These are phyloP conservation scores for Pulveroboletus ravenelii DNA, from an alignment of 768 basidiomycete species.

Conservation along the genomic window DNA sequence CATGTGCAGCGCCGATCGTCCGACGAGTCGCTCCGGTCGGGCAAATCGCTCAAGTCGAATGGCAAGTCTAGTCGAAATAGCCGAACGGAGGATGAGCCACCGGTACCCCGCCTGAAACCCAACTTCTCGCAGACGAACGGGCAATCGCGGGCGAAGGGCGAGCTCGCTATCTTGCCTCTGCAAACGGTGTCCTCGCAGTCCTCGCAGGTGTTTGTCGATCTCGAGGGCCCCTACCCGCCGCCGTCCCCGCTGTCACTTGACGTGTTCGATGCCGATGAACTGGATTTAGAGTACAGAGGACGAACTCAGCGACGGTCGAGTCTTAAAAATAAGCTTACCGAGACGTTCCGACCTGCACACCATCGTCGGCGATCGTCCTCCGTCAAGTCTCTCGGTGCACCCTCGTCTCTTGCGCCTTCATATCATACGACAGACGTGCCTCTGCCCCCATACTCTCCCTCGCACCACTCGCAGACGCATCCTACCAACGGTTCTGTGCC, in stretches of 20 bases:
- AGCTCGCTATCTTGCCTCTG: conserved; percentile 35
- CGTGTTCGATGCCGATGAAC: conserved; percentile 23
- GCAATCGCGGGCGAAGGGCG: conserved; percentile 46
- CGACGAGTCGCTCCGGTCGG: conserved; percentile 39
- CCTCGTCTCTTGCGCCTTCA: conserved; percentile 23
- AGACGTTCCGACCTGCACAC: conserved; percentile 29
- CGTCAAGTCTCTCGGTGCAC: conserved; percentile 31
- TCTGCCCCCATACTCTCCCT: conserved; percentile 22
- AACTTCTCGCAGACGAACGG: conserved; percentile 19
- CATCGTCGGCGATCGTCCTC: conserved; percentile 32
- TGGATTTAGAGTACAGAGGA: conserved; percentile 24
- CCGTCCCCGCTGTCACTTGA: conserved; percentile 23
- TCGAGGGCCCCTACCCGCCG: conserved; percentile 24
- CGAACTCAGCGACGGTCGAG: conserved; percentile 28
- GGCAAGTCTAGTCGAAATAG: conserved; percentile 30
- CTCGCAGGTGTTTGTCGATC: conserved; percentile 26
- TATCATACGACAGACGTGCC: conserved; percentile 20
- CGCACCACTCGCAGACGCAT: conserved; percentile 15
- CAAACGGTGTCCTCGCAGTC: conserved; percentile 20
- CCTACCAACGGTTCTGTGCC: conserved; percentile 10
- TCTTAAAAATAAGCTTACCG: conserved; percentile 31
- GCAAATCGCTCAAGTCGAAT: conserved; percentile 33
- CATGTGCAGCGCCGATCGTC: conserved; percentile 31
- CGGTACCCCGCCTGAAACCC: conserved; percentile 30
- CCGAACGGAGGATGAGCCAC: conserved; percentile 25